Percentiles rank a stretch among this genome's conserved stretches.
Conservation (phyloP, 371 early-diverging fungal genomes). For the Zychaea mexicana region DNA sequence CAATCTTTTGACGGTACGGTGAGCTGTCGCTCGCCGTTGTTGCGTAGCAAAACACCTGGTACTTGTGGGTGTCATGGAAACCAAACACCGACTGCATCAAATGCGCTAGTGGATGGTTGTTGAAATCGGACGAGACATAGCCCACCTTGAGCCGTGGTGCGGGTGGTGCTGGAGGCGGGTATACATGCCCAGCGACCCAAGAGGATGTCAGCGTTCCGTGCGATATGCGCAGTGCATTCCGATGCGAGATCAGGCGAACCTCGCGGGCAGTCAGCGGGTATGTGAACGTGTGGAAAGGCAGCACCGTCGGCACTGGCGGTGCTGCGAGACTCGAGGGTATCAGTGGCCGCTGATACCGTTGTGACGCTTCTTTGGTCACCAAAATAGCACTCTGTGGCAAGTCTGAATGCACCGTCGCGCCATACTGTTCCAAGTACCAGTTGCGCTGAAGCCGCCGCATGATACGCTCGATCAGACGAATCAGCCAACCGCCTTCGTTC, state of each 20-base stretch:
- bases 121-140: constrained; percentile 92
- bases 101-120: constrained; percentile 91
- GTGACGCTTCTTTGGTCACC: constrained; percentile 32
- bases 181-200: constrained; percentile 73
- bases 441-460: constrained; percentile 63
- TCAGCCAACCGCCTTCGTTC: constrained; percentile 80
- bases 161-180: constrained; percentile 80
- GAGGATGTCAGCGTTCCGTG: constrained; percentile 66
- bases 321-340: constrained; percentile 60
- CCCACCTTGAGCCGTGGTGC: constrained; percentile 71
- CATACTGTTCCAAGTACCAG: constrained; percentile 64
- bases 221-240: constrained; percentile 82
- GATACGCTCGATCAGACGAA: constrained; percentile 67
- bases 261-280: constrained; percentile 83
- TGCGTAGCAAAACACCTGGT: constrained; percentile 81
- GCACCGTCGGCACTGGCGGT: constrained; percentile 81
- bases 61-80: constrained; percentile 75
- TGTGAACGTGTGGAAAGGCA: constrained; percentile 95
- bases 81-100: constrained; percentile 95
- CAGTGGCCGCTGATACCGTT: constrained; percentile 60
- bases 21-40: constrained; percentile 81
- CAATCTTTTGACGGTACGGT: constrained; percentile 83
- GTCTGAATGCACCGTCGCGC: constrained; percentile 5
- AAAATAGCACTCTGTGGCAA: constrained; percentile 9
- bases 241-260: constrained; percentile 85